Base-by-base conservation (phyloP, 495 filamentous ascomycete species). In the Filosporella fistucella region DNA sequence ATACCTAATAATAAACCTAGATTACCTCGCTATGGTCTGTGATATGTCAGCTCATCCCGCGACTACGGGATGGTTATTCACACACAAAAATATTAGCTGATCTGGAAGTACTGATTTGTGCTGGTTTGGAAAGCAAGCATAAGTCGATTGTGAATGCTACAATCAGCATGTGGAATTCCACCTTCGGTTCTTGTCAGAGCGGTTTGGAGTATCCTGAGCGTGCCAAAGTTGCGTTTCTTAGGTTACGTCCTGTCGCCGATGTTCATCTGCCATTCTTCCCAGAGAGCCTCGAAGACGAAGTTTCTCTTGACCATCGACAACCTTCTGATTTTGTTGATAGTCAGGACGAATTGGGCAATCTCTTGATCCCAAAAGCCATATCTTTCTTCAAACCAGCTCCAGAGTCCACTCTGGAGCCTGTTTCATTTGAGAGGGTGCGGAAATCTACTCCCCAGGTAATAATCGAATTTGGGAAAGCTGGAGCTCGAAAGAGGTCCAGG, bases 121-220 rank as follows among this genome's bases (percentile, higher is more conserved):
- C 80, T 28, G 76, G 80, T 7, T 66, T 89, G 9, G 57, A 72
- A 34, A 79, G 74, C 30, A 67, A 65, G 9, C 76, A 85, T 42
- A 70, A 68, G 17, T 60, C 58, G 3, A 68, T 79, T 22, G 69
- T 72, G 12, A 80, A 77, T 45, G 51, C 58, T 4, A 75, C 80
- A 23, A 60, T 85, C 20, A 66, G 68, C 5, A 67, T 80, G 46
- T 88, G 82, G 82, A 77, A 78, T 42, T 50, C 65, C 1, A 79
- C 71, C 0, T 84, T 83, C 60, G 77, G 70, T 76, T 47, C 29
- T 13, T 56, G 28, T 12, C 42, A 52, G 30, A 55, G 68, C 7
- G 47, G 43, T 7, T 41, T 79, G 7, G 56, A 65, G 29, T 80
- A 76, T 57, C 69, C 79, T 2, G 42, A 57, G 13, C 47, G 58